phyloP scores from a whole-genome alignment of 148 eudicot genomes.

The Chenopodium formosanum region DNA sequence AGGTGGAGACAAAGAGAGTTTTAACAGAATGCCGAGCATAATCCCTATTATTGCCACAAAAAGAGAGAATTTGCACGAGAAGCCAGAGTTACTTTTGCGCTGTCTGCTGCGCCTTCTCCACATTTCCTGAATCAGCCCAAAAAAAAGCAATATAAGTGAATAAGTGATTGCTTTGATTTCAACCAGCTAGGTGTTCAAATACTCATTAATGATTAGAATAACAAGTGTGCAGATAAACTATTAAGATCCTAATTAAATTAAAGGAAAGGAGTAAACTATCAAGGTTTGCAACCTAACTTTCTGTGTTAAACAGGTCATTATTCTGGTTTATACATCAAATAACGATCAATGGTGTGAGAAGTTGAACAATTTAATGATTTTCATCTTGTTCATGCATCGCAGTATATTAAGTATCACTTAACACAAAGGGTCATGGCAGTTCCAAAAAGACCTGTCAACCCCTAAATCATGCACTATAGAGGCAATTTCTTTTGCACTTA shows the following conservation, averaged over 20 bases:
- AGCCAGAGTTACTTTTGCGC: conserved; percentile 48
- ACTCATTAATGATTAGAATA: background rate
- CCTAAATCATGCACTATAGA: background rate
- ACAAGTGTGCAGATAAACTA: background rate
- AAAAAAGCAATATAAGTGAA: background rate
- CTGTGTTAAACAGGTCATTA: background rate
- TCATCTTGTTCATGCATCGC: background rate
- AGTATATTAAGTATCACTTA: too few relatives aligned
- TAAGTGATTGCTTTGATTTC: background rate
- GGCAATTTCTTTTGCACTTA: background rate
- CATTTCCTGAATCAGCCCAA: conserved; percentile 43
- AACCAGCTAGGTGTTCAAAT: background rate
- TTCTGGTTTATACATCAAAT: background rate
- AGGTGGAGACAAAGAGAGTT: conserved; percentile 50
- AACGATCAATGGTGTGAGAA: background rate
- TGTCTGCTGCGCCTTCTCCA: conserved; percentile 57
- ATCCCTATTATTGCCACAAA: conserved; percentile 64
- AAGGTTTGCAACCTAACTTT: background rate
- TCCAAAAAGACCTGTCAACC: background rate
- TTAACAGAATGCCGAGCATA: conserved; percentile 64
- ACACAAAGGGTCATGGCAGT: background rate
- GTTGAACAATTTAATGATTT: background rate
- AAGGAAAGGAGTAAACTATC: background rate
- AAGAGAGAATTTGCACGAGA: conserved; percentile 60
- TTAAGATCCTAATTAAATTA: background rate